Evolutionary conservation across 1,284 basidiomycete genomes (phyloP).

Genomic region (Xerocomus nothofagi): DNA sequence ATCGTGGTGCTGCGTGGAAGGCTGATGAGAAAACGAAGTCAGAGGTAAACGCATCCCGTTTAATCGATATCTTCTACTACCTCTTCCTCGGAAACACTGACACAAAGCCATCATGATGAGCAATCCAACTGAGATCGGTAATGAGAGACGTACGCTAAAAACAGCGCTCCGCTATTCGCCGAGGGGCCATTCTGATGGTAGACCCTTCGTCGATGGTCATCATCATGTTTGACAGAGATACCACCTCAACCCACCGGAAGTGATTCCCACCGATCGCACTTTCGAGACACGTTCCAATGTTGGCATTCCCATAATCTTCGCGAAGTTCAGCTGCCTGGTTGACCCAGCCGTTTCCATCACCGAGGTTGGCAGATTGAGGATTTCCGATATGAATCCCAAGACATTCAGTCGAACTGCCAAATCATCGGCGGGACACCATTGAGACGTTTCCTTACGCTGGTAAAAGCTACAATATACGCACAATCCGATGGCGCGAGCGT

Average conservation of each 20-base stretch:
- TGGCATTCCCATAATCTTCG: constrained; percentile 50
- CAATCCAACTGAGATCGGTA: not conserved
- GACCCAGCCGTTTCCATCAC: constrained; percentile 55
- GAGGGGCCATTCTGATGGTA: constrained; percentile 56
- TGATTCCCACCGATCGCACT: constrained; percentile 66
- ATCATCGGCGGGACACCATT: not conserved
- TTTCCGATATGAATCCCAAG: constrained; percentile 58
- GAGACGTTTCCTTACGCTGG: not conserved
- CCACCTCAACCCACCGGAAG: constrained; percentile 44
- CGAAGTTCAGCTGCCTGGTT: constrained; percentile 55
- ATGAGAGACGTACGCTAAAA: constrained; percentile 52
- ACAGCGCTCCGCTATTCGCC: constrained; percentile 58
- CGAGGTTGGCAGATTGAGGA: constrained; percentile 59
- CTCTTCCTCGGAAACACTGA: constrained; percentile 60
- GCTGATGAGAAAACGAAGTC: constrained; percentile 21
- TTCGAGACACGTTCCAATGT: constrained; percentile 59
- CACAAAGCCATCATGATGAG: constrained; percentile 1
- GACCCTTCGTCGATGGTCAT: constrained; percentile 37
- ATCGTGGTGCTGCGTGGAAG: constrained; percentile 43
- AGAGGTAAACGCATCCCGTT: not conserved
- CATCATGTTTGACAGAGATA: not conserved
- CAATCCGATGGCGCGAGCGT: constrained; percentile 59
- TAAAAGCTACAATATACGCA: constrained; percentile 26
- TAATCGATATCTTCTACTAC: constrained; percentile 22
- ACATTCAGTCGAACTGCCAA: constrained; percentile 59